phyloP scores from a whole-genome alignment of 306 rosid species.

The Crotalaria pallida region DNA sequence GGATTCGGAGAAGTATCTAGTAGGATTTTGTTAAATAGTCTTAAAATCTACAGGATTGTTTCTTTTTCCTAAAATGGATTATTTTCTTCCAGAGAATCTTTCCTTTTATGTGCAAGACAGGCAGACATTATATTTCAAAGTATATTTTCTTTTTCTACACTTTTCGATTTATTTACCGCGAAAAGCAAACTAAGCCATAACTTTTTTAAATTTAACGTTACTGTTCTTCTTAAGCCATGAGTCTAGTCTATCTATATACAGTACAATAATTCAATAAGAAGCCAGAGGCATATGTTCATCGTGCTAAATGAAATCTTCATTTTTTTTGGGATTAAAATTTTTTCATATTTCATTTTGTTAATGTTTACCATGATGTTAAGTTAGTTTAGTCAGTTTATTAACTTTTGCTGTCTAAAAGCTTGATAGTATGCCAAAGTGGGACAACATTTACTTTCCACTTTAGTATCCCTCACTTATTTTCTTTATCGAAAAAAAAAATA shows the following conservation, averaged over 20 bases:
- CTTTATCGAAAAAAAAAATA: too few species aligned
- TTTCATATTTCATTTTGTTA: background rate
- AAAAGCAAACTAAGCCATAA: background rate
- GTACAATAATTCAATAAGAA: constrained; percentile 11
- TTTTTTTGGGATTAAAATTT: background rate
- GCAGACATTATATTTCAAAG: background rate
- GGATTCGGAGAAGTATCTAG: constrained; percentile 22
- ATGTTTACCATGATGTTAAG: background rate
- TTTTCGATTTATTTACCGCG: background rate
- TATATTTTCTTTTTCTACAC: background rate
- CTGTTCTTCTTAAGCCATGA: background rate
- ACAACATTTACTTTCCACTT: too few species aligned
- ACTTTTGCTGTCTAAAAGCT: background rate
- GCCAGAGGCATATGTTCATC: background rate
- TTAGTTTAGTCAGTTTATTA: background rate
- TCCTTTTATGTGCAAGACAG: constrained; percentile 22
- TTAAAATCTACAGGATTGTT: constrained; percentile 2
- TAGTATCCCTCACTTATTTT: too few species aligned
- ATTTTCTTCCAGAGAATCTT: constrained; percentile 17
- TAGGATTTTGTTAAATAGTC: constrained; percentile 29
- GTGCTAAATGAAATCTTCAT: too few species aligned
- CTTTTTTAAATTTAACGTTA: background rate
- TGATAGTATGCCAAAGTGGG: background rate
- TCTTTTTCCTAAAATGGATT: constrained; percentile 26
- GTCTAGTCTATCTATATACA: background rate